Evolutionary conservation across 352 stramenopile species (phyloP).

Genomic region (Pythium vanterpoolii): DNA sequence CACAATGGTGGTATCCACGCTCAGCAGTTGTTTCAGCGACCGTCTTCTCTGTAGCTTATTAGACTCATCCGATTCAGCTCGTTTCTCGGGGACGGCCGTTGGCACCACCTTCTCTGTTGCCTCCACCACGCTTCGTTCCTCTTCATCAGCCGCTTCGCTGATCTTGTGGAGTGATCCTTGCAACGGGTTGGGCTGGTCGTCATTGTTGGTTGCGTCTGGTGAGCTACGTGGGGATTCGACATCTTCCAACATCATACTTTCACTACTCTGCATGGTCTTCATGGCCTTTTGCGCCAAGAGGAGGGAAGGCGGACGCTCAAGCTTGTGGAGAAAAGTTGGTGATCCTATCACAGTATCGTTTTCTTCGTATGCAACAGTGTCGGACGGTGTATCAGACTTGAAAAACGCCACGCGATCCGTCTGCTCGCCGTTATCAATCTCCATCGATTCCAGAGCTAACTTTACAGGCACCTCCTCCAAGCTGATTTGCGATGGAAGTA

Average conservation of each 20-base stretch:
- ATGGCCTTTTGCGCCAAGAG: slow-evolving; percentile 19
- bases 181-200: neutral
- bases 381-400: neutral
- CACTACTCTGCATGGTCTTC: neutral
- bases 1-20: neutral
- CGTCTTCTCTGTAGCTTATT: neutral
- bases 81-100: neutral
- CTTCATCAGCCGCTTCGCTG: neutral
- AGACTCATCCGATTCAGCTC: neutral
- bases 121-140: neutral
- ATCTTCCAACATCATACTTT: slow-evolving; percentile 29
- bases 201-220: neutral
- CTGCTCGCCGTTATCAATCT: neutral
- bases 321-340: slow-evolving; percentile 18
- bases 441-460: neutral
- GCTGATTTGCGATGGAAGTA: neutral
- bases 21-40: neutral
- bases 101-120: neutral
- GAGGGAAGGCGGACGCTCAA: slow-evolving; percentile 28
- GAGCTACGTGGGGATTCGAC: slow-evolving; percentile 23
- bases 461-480: neutral
- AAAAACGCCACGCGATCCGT: neutral
- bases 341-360: slow-evolving; percentile 3
- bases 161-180: neutral
- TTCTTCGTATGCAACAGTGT: neutral